Conservation (phyloP, 352 stramenopile genomes). For the Phytopythium helicoides region DNA sequence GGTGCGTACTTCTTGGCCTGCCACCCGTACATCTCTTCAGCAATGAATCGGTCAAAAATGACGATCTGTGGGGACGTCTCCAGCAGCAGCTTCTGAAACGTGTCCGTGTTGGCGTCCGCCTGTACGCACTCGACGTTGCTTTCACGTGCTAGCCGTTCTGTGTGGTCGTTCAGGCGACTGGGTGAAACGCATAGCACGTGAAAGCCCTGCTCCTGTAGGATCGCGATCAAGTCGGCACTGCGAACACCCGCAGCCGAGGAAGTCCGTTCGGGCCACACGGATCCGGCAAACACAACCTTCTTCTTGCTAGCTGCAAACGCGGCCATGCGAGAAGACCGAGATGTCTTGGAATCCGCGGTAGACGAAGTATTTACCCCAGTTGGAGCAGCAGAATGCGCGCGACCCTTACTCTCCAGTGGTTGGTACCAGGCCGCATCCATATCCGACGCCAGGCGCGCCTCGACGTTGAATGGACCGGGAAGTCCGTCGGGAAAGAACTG, state of each 20-base stretch:
- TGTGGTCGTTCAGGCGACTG: conserved; percentile 75
- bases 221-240: conserved; percentile 70
- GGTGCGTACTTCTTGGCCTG: conserved; percentile 75
- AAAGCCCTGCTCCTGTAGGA: conserved; percentile 61
- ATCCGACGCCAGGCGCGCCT: conserved; percentile 59
- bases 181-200: conserved; percentile 77
- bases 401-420: conserved; percentile 44
- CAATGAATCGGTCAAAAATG: conserved; percentile 83
- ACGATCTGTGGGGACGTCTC: conserved; percentile 62
- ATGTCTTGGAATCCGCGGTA: neutral
- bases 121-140: conserved; percentile 61
- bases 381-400: conserved; percentile 6
- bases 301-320: conserved; percentile 59
- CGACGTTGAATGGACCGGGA: conserved; percentile 74
- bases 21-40: conserved; percentile 87
- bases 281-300: conserved; percentile 64
- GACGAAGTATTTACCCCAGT: too few relatives aligned
- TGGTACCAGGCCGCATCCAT: conserved; percentile 78
- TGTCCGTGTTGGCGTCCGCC: conserved; percentile 65
- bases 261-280: conserved; percentile 85
- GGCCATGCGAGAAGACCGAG: conserved; percentile 29
- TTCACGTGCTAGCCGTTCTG: conserved; percentile 34
- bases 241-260: conserved; percentile 86
- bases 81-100: conserved; percentile 61
- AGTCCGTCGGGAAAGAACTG: conserved; percentile 76